Base-by-base conservation (phyloP, 192 early-diverging fungal species). In the Gigaspora rosea region DNA sequence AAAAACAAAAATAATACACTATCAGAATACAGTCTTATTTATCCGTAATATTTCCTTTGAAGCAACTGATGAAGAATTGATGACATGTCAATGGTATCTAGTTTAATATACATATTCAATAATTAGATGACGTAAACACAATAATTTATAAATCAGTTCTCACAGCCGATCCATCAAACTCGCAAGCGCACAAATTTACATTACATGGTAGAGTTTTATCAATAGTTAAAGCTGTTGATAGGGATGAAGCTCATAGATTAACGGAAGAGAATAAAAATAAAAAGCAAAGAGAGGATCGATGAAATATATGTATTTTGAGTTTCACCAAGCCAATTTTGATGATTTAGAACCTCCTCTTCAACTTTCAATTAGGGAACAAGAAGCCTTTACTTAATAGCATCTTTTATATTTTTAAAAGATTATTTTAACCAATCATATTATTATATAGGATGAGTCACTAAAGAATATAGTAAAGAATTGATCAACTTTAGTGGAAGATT, bases 31-130 rank as follows among this genome's bases (percentile, higher is more conserved):
- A 50, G 97, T 96, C 18, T 89, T 98, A 50, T 98, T 98, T 83
- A 88, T 98, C 68, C 89, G 96, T 58, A 98, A 98, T 83, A 79
- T 98, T 80, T 88, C 91, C 50, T 98, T 96, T 79, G 97, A 98
- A 33, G 93, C 94, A 3, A 92, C 91, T 15, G 91, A 97, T 79
- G 91, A 93, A 59, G 91, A 91, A 47, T 82, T 98, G 4, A 13
- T 22, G 27, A 8, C 16, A n/a, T 61, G 13, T 36, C 62, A 15
- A 46, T 58, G 16, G 11, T n/a, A 50, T 36, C 8, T 54, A 2
- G 66, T 12, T 47, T 54, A 58, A 3, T n/a, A 48, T 46, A 18
- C 68, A 93, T 92, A 10, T 94, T 94, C 78, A 51, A 51, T 51
- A 51, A 51, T 12, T 51, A 50, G 6, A 3, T 51, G 50, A 51